Evolutionary conservation across 108 stramenopile genomes (phyloP), one percentile per base, ranked within the genome.

Genomic region (Pseudonitzschia delicatissima): DNA sequence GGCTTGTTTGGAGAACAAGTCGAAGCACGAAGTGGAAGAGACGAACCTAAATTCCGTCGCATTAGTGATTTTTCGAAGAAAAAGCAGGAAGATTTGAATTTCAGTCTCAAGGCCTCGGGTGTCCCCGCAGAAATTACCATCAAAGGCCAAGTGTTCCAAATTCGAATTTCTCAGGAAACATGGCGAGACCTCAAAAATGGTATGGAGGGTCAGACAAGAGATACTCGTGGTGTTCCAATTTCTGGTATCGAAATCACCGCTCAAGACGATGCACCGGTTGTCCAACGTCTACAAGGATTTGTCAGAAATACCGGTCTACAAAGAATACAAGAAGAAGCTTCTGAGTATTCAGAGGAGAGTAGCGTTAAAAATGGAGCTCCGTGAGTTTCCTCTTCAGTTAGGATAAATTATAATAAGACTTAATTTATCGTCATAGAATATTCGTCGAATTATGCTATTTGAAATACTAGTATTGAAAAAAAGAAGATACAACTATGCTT

Each of bases 1-100:
- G 98, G 97, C 0, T 94, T 97, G 23, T 98, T 98, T 64, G 97
- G 97, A 45, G 96, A 96, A 53, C 20, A 25, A 7, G 62, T 45
- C 25, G 57, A 70, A 18, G 71, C 62, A 17, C 34, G 49, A 18
- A 62, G 61, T 51, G 69, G 69, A 21, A 27, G 69, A 45, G 69
- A 70, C 23, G 69, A 23, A 21, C 18, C 33, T 3, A 23, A 77
- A 20, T 80, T 73, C 39, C 58, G 67, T 15, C 53, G 53, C 32
- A 60, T 80, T 50, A 65, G 77, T 32, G 61, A 67, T 36, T 29
- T 28, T 69, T 35, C 51, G 35, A 45, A 65, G 34, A 34, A 36
- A 27, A 55, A 75, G 29, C 45, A 47, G 9, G 66, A 47, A 34
- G 68, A 58, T 47, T 29, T 70, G 48, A 47, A 61, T 39, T 57